Evolutionary conservation across 23 red algal species (phyloP), one percentile per base, ranked within the genome.

Genomic region (Chondrus crispus): DNA sequence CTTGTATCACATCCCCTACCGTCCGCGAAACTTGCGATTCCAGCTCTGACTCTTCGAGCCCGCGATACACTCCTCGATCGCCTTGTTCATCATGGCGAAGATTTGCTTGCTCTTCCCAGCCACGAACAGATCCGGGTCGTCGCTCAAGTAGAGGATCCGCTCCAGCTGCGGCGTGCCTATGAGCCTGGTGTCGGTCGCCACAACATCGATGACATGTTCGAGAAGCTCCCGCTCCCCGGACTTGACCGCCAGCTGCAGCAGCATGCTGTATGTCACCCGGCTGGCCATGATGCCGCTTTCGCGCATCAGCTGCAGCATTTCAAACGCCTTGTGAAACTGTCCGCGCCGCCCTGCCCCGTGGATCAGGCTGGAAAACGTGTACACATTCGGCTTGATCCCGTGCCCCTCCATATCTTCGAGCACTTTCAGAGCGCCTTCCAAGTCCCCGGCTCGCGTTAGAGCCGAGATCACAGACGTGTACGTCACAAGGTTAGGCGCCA

Each of bases 301-400:
- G n/a, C 46, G 40, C 93, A 95, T 95, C 30, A 85, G 37, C 2
- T 50, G 33, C 24, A 95, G 49, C 5, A 83, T 75, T 24, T 89
- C 71, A 28, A 88, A 70, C 2, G 72, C 70, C 32, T 72, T 36
- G 47, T 88, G 73, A 70, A 79, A 80, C 45, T 96, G 44, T 16
- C 71, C 63, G n/a, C 50, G 46, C 18, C 85, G 69, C 32, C 74
- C 60, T 28, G 71, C 81, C 30, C 84, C 93, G 62, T 95, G 32
- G 55, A 95, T 86, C 4, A 95, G 40, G 53, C 85, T 76, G 4
- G 93, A 84, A 44, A 90, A 95, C 44, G 93, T 95, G 85, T 91
- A 95, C 18, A 91, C 93, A 58, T 95, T 95, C n/a, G 93, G 93
- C 38, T 73, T 39, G 18, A 95, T 43, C 42, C 80, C 69, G 45